Evolutionary conservation across 352 stramenopile genomes (phyloP), one percentile per base, ranked within the genome.

Genomic region (Phytophthora tubulina): DNA sequence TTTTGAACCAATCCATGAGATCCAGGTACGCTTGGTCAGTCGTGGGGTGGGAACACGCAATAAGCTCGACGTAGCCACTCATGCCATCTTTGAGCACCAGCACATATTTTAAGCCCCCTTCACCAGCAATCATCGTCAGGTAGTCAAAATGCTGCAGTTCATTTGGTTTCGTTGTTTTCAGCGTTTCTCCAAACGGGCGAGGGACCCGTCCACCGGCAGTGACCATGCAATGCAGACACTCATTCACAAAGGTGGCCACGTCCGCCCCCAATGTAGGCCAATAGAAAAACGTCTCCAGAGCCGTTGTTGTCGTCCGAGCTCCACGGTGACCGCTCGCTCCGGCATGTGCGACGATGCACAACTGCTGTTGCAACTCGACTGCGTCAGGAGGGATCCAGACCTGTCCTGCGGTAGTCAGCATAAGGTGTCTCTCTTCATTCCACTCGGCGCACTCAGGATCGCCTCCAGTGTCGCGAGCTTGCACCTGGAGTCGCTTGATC

Each of bases 131-230:
- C 31, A 82, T 65, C 0, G 53, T 66, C 9, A 84, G 31, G 13
- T 70, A 86, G 13, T 82, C 73, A 31, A 86, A 83, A 45, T 83
- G 67, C 0, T 84, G 32, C 2, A 79, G 4, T 33, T 86, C 68
- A 14, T 84, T 84, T 0, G 73, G 76, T 13, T 72, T 77, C 0
- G 73, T 79, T 2, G 69, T 72, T 10, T 54, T 48, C 17, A 82
- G 13, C 0, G 57, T 60, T 13, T 64, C 41, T 5, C 75, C 72
- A 38, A 64, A 69, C 6, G 78, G 72, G 1, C 72, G 42, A 0
- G 64, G 72, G 0, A 57, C n/a, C 1, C 46, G 35, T 1, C 44
- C 59, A 13, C 31, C 21, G 0, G 41, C 58, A 0, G 59, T 66
- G 0, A 17, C 7, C 39, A 70, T 57, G 35, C 73, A 75, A 44